Conservation (phyloP, 176 grass and related monocot species). For the Avena sativa region DNA sequence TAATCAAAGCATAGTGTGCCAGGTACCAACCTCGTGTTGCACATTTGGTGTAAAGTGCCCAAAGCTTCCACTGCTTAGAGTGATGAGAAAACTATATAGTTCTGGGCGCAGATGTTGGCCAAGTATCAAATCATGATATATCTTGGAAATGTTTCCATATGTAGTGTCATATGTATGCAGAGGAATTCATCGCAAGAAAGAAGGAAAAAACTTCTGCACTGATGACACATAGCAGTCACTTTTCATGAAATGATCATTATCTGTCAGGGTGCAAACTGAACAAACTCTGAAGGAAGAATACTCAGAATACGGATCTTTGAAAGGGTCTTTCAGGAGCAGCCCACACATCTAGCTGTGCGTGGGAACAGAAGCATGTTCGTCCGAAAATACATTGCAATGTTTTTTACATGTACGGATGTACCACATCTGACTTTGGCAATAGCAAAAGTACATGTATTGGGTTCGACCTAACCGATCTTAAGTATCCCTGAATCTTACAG, state of each 20-base stretch:
- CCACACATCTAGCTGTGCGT: constrained; percentile 6
- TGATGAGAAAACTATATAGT: neutral
- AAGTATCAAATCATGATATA: constrained; percentile 14
- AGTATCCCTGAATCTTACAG: constrained; percentile 25
- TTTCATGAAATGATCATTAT: neutral
- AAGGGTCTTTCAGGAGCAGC: neutral
- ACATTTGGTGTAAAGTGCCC: constrained; percentile 42
- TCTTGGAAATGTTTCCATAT: neutral
- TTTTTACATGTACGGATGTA: constrained; percentile 16
- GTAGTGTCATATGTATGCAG: neutral
- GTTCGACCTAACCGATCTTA: constrained; percentile 20
- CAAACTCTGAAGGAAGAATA: neutral
- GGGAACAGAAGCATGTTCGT: constrained; percentile 9
- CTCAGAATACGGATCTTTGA: neutral
- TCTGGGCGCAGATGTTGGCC: neutral
- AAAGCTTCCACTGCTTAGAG: constrained; percentile 5
- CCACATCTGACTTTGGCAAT: constrained; percentile 6
- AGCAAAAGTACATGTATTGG: neutral
- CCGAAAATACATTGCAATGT: neutral
- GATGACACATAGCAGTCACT: neutral
- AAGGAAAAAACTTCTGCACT: neutral
- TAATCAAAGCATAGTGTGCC: constrained; percentile 56
- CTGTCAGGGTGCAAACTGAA: constrained; percentile 27
- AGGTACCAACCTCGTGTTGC: constrained; percentile 54
- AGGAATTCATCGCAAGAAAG: no score